These are phyloP conservation scores for Mrakia frigida DNA, from an alignment of 768 basidiomycete species.

Conservation along the genomic window DNA sequence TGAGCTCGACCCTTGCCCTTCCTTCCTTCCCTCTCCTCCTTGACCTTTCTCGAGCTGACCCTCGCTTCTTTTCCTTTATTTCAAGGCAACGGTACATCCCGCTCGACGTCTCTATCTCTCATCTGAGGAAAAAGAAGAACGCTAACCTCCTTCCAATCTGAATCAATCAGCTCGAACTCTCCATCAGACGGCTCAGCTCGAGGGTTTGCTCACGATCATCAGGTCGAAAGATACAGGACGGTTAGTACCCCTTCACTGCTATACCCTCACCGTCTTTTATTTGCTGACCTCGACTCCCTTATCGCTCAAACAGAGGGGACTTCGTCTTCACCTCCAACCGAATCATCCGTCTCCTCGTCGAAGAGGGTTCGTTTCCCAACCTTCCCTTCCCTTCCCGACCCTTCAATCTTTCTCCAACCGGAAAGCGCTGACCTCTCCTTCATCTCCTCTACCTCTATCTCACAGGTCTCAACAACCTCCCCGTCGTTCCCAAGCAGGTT, in stretches of 20 bases:
- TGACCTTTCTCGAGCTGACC: no score
- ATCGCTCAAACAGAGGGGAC: conserved; percentile 58
- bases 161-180: conserved; percentile 59
- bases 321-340: conserved; percentile 89
- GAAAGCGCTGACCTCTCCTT: background rate
- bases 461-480: conserved; percentile 81
- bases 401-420: background rate
- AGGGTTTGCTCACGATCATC: conserved; percentile 92
- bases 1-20: conserved; percentile 1
- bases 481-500: conserved; percentile 58
- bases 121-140: no score
- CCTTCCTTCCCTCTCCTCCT: background rate
- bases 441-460: conserved; percentile 42
- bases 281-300: background rate
- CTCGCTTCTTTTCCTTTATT: background rate
- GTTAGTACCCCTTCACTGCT: conserved; percentile 31
- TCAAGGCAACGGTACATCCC: conserved; percentile 56
- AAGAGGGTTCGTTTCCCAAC: conserved; percentile 46
- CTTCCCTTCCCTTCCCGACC: background rate
- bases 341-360: conserved; percentile 63
- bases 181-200: conserved; percentile 84
- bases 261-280: background rate
- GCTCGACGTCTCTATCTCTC: no score
- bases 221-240: conserved; percentile 77
- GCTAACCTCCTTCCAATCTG: no score